A percentile compares a stretch with the other conserved stretches of the same genome.
Conservation (phyloP, 768 basidiomycete species). For the Boletus sensibilis region DNA sequence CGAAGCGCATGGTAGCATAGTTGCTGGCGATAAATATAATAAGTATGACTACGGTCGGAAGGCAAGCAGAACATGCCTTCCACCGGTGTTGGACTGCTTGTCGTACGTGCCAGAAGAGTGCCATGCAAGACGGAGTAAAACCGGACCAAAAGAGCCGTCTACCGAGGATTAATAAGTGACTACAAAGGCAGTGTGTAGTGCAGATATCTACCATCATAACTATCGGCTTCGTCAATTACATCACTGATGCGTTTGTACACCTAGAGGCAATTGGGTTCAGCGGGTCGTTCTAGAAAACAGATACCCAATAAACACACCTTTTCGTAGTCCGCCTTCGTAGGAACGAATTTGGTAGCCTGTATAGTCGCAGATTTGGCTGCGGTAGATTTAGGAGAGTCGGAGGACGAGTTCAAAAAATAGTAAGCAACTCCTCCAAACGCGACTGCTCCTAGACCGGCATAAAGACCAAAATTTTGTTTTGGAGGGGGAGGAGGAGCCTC, state of each 20-base stretch:
- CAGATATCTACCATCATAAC: slow-evolving; percentile 72
- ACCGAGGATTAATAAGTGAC: slow-evolving; percentile 1
- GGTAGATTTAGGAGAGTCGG: slow-evolving; percentile 48
- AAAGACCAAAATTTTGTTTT: slow-evolving; percentile 59
- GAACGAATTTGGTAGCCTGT: slow-evolving; percentile 69
- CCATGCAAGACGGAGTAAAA: slow-evolving; percentile 90
- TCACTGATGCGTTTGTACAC: slow-evolving; percentile 91
- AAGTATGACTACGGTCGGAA: not conserved
- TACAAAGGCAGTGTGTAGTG: not conserved
- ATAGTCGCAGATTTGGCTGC: slow-evolving; percentile 57
- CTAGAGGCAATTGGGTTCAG: slow-evolving; percentile 33
- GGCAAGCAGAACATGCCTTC: slow-evolving; percentile 52
- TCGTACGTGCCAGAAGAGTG: slow-evolving; percentile 93
- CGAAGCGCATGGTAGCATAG: slow-evolving; percentile 98
- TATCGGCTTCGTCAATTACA: slow-evolving; percentile 61
- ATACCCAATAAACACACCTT: slow-evolving; percentile 49
- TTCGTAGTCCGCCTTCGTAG: slow-evolving; percentile 84
- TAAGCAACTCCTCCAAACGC: slow-evolving; percentile 62
- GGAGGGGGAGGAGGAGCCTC: slow-evolving; percentile 41
- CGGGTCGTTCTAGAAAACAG: not conserved
- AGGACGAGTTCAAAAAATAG: slow-evolving; percentile 50
- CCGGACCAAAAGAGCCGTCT: slow-evolving; percentile 90
- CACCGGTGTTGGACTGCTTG: slow-evolving; percentile 71
- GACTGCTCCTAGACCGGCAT: slow-evolving; percentile 59
- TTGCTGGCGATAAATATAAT: slow-evolving; percentile 53